Base-by-base conservation (phyloP, 2,329 filamentous ascomycete species). In the Ophiostoma sp. region DNA sequence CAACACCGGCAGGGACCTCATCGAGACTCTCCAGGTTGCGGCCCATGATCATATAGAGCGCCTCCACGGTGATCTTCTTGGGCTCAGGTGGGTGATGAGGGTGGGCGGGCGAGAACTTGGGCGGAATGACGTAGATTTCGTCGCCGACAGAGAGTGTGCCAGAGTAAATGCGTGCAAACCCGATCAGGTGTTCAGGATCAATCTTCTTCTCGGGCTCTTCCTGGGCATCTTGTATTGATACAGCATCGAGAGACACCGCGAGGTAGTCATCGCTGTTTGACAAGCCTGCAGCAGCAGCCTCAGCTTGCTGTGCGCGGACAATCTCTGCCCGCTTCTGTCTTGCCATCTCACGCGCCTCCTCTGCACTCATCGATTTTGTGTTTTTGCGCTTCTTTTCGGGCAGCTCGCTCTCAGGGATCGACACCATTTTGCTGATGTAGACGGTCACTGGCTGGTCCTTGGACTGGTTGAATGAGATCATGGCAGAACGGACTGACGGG, bases 371-470 rank as follows among this genome's bases (percentile, higher is more conserved):
- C 59, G 90, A 90, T 0, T 91, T 91, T 19, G 83, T 81, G 19
- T 90, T 87, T 12, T 72, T 74, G 63, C 93, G 88, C 81, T 92
- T 97, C 81, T 97, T 97, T 70, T 95, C 89, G 0, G 93, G 93
- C 5, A 99, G 85, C 78, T 99, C 95, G 81, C 93, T 98, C 79
- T 97, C 93, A 0, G 94, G 95, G 15, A 99, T 87, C 0, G 96
- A 96, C 1, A 98, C 93, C 94, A 99, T 98, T 81, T 99, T 99
- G 83, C 95, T 98, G 75, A 99, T 93, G 77, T 97, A 99, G 9
- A 93, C 95, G 1, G 99, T 93, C 0, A 97, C 90, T 0, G 95
- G 95, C 73, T 92, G 92, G 0, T 90, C 86, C 52, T 88, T 86
- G 0, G 86, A 87, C 3, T 89, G 89, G 78, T 92, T 93, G 80